These are phyloP conservation scores for Endoconidiophora laricicola DNA, from an alignment of 2,329 filamentous ascomycete genomes.

Conservation along the genomic window DNA sequence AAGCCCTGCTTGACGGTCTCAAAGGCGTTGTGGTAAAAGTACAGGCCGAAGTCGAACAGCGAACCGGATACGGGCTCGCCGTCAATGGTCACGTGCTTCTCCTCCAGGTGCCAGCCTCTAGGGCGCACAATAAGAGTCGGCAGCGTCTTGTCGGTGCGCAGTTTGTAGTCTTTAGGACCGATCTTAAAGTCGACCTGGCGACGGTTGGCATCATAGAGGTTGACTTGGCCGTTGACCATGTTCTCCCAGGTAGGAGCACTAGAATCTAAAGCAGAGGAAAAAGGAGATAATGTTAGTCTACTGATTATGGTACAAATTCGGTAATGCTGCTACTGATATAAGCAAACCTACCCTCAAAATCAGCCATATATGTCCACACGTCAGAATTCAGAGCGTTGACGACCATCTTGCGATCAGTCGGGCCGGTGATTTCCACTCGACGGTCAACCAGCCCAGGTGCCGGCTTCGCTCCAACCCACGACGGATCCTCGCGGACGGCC, in stretches of 20 bases:
- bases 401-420: constrained; percentile 97
- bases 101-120: constrained; percentile 92
- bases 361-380: constrained; percentile 98
- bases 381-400: constrained; percentile 92
- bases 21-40: constrained; percentile 96
- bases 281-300: constrained; percentile 1
- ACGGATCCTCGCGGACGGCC: constrained; percentile 82
- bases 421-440: constrained; percentile 90
- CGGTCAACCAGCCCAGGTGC: constrained; percentile 87
- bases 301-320: neutral
- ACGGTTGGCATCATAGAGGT: constrained; percentile 90
- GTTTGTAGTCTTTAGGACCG: constrained; percentile 90
- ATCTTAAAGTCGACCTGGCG: constrained; percentile 93
- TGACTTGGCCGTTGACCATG: constrained; percentile 97
- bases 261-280: constrained; percentile 45
- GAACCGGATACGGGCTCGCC: constrained; percentile 84
- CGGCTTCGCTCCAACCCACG: constrained; percentile 84
- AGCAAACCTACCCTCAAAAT: constrained; percentile 66
- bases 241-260: constrained; percentile 96
- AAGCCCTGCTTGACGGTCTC: constrained; percentile 70
- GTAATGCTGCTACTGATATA: neutral
- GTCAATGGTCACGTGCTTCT: constrained; percentile 94
- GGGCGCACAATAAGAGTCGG: constrained; percentile 90
- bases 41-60: constrained; percentile 94
- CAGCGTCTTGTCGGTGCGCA: constrained; percentile 69